A percentile compares a stretch with the other conserved stretches of the same genome.
Conservation (phyloP, 2,329 filamentous ascomycete genomes). For the Curvularia hawaiiensis region DNA sequence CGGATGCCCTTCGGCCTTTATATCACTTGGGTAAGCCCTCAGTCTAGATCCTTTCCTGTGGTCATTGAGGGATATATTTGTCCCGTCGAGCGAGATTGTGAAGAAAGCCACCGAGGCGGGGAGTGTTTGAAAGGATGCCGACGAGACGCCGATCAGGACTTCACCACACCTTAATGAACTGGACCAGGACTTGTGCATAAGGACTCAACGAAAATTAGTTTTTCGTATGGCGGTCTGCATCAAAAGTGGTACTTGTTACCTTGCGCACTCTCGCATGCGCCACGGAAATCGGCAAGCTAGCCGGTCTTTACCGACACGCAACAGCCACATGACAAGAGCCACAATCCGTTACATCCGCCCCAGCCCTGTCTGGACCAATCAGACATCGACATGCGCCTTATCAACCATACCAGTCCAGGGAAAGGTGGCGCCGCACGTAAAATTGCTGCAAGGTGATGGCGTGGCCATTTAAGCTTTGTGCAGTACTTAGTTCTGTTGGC, state of each 20-base stretch:
- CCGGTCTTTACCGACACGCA: constrained; percentile 7
- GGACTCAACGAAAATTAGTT: not conserved
- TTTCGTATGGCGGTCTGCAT: not conserved
- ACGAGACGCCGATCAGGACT: constrained; percentile 1
- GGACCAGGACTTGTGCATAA: not conserved
- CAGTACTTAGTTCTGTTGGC: constrained; percentile 5
- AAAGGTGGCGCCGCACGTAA: constrained; percentile 12
- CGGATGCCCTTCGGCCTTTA: not conserved
- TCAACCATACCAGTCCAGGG: constrained; percentile 2
- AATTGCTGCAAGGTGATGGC: constrained; percentile 14
- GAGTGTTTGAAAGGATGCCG: not conserved
- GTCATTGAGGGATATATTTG: not conserved
- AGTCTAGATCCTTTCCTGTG: not conserved
- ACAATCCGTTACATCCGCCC: constrained; percentile 21
- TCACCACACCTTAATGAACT: not conserved
- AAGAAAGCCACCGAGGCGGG: not conserved
- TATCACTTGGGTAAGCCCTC: not conserved
- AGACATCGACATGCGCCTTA: constrained; percentile 11
- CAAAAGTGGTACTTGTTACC: not conserved
- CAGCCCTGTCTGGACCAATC: constrained; percentile 14
- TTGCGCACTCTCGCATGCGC: constrained; percentile 8
- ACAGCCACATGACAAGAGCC: constrained; percentile 17
- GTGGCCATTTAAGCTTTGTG: constrained; percentile 19
- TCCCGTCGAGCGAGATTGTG: not conserved
- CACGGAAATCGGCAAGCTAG: constrained; percentile 23